phyloP scores from a whole-genome alignment of 495 filamentous ascomycete species.

The Lineolata rhizophorae region DNA sequence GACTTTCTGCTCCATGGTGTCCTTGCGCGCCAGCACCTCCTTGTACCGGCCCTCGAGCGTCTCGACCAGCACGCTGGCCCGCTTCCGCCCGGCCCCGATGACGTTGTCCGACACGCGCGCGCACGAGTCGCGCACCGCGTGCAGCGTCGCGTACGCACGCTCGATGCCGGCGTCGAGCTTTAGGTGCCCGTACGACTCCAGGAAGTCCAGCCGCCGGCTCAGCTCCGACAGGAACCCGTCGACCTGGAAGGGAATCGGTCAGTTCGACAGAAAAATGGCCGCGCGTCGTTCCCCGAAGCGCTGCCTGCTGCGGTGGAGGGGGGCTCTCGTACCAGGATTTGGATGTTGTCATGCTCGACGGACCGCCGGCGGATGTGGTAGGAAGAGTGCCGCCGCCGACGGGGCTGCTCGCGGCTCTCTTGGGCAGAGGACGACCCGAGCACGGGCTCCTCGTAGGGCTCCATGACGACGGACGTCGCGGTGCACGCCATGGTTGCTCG shows the following conservation, averaged over 20 bases:
- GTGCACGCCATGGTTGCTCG: conserved; percentile 5
- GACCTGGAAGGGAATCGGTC: conserved; percentile 28
- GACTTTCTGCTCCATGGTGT: conserved; percentile 77
- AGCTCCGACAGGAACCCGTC: conserved; percentile 81
- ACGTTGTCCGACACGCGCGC: conserved; percentile 78
- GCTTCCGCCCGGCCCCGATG: conserved; percentile 64
- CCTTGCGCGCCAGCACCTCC: conserved; percentile 65
- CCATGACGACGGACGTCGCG: conserved; percentile 9
- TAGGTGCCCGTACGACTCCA: conserved; percentile 70
- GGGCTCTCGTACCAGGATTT: conserved; percentile 6
- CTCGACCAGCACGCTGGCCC: conserved; percentile 76
- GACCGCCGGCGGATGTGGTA: conserved; percentile 8
- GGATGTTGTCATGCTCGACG: conserved; percentile 11
- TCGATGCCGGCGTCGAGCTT: conserved; percentile 64
- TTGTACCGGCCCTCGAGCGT: conserved; percentile 49
- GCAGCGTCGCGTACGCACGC: conserved; percentile 61
- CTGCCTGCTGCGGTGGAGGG: conserved; percentile 1
- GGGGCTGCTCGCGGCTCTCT: background rate
- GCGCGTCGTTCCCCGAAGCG: too few species aligned
- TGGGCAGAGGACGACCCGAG: conserved; percentile 5
- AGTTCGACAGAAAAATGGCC: background rate
- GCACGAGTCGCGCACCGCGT: conserved; percentile 72
- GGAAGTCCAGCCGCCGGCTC: conserved; percentile 64
- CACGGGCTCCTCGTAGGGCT: conserved; percentile 8
- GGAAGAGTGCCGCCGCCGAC: conserved; percentile 9